phyloP scores from a whole-genome alignment of 257 asterid species.

The Lithospermum erythrorhizon region DNA sequence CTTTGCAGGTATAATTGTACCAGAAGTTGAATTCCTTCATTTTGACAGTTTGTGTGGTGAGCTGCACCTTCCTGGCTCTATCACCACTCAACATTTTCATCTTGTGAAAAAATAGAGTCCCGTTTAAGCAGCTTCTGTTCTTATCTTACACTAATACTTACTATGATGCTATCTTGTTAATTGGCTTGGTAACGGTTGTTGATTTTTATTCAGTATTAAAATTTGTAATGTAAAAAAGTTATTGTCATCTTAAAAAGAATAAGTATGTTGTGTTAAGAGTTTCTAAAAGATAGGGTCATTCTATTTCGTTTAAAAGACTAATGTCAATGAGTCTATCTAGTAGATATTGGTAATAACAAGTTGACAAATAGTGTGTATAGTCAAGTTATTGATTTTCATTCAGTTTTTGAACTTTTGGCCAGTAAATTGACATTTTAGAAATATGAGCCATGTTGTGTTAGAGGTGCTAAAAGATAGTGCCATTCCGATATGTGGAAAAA shows the following conservation, averaged over 20 bases:
- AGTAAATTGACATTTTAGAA: not conserved
- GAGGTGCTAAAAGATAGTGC: not conserved
- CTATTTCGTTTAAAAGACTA: too few species aligned
- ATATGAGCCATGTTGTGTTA: not conserved
- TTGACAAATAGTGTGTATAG: too few species aligned
- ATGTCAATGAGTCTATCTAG: too few species aligned
- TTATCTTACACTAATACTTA: too few species aligned
- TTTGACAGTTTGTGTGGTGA: not conserved
- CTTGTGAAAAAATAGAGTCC: not conserved
- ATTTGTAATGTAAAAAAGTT: not conserved
- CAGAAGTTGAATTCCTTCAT: not conserved
- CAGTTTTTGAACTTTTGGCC: not conserved
- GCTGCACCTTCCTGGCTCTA: not conserved
- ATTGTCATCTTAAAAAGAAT: not conserved
- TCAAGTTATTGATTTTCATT: not conserved
- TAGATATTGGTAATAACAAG: too few species aligned
- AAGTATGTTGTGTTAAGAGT: not conserved
- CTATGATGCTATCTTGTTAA: not conserved
- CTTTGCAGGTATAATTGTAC: constrained; percentile 66
- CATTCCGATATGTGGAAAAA: not conserved
- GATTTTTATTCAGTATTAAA: not conserved
- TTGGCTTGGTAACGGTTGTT: not conserved
- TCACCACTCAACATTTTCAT: not conserved
- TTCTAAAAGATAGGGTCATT: not conserved
- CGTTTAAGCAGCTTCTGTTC: not conserved